These are phyloP conservation scores for Capniomyces stellatus DNA, from an alignment of 371 early-diverging fungal species.

Conservation along the genomic window DNA sequence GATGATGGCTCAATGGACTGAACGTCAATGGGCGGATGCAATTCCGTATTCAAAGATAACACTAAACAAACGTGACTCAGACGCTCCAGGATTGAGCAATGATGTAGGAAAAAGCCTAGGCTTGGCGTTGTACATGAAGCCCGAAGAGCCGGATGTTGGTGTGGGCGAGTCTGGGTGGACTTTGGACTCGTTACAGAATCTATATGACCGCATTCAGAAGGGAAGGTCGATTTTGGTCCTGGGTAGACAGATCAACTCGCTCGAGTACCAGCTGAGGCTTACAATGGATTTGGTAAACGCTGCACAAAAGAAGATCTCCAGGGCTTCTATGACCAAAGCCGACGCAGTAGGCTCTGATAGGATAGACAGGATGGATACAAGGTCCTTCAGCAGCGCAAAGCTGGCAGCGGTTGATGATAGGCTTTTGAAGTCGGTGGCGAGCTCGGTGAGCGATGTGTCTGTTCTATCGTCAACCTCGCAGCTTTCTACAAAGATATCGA, in stretches of 20 bases:
- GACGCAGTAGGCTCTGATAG: background rate
- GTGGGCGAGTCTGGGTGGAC: conserved; percentile 13
- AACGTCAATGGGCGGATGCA: background rate
- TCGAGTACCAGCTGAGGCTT: conserved; percentile 24
- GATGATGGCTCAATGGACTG: conserved; percentile 18
- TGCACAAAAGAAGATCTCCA: conserved; percentile 17
- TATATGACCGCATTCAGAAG: conserved; percentile 4
- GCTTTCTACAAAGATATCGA: background rate
- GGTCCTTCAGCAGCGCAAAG: background rate
- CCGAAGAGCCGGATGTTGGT: too few species aligned
- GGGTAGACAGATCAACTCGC: conserved; percentile 15
- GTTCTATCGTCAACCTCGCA: background rate
- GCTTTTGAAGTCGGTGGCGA: too few species aligned
- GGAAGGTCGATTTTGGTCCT: conserved; percentile 17
- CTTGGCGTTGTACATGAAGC: too few species aligned
- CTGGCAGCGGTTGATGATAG: background rate
- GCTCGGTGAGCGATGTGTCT: background rate
- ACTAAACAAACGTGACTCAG: background rate
- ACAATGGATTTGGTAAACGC: conserved; percentile 27
- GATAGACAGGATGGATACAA: background rate
- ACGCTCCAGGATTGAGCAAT: too few species aligned
- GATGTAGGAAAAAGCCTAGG: background rate
- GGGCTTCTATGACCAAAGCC: conserved; percentile 4
- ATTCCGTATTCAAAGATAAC: background rate
- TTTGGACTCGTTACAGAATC: conserved; percentile 1